These are phyloP conservation scores for Sequoiadendron giganteum DNA, from an alignment of 75 land plant genomes.

Conservation along the genomic window DNA sequence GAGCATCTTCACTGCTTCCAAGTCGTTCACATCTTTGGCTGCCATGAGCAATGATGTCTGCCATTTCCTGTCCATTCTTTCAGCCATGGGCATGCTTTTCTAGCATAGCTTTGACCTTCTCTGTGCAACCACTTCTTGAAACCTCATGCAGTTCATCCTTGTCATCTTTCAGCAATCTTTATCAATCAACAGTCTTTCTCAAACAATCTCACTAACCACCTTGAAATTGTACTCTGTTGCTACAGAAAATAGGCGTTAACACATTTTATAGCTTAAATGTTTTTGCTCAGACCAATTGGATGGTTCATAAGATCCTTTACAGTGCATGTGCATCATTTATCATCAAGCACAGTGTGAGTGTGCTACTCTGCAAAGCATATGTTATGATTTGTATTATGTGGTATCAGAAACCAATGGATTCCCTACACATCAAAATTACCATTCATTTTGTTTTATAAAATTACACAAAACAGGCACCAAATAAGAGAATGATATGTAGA, in stretches of 20 bases:
- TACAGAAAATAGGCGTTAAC: conserved; percentile 50
- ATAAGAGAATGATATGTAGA: not conserved
- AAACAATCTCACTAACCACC: conserved; percentile 40
- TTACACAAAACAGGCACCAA: not conserved
- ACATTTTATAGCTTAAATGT: conserved; percentile 43
- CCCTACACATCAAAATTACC: not conserved
- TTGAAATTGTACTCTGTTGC: conserved; percentile 41
- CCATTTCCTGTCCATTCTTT: conserved; percentile 64
- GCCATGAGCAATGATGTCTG: conserved; percentile 72
- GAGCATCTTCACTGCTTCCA: not conserved
- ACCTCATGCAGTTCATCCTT: conserved; percentile 65
- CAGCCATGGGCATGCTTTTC: conserved; percentile 46
- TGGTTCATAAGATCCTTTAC: conserved; percentile 21
- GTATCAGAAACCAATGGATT: not conserved
- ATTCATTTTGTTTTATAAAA: not conserved
- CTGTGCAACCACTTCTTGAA: conserved; percentile 18
- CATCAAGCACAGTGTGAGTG: not conserved
- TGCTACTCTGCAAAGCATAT: not conserved
- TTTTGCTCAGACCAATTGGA: conserved; percentile 19
- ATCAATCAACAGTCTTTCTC: conserved; percentile 26
- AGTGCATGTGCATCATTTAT: conserved; percentile 27
- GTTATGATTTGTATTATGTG: not conserved
- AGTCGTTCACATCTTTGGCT: conserved; percentile 47
- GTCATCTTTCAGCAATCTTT: conserved; percentile 39
- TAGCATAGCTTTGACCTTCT: conserved; percentile 43